Conservation (phyloP, 1,284 basidiomycete species). For the Sporisorium reilianum region DNA sequence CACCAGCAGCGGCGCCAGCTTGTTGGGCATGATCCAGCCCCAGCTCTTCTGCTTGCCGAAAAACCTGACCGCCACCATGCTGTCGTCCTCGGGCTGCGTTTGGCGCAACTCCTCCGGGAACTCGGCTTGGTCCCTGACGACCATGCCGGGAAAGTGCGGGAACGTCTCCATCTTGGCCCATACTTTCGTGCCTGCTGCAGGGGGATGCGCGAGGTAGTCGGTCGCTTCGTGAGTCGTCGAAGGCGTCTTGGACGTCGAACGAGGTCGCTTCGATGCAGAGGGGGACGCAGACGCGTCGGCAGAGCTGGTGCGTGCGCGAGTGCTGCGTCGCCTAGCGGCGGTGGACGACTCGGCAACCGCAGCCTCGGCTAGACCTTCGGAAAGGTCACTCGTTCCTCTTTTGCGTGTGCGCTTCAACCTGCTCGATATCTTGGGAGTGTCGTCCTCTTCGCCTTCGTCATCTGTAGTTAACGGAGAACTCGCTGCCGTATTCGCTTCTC, state of each 20-base stretch:
- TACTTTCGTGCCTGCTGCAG: slow-evolving; percentile 30
- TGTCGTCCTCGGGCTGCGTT: background rate
- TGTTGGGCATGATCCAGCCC: slow-evolving; percentile 21
- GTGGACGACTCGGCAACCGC: background rate
- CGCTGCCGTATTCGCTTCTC: slow-evolving; percentile 10
- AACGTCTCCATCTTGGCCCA: slow-evolving; percentile 47
- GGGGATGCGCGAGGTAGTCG: background rate
- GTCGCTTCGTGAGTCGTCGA: background rate
- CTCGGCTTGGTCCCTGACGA: slow-evolving; percentile 12
- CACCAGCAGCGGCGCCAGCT: slow-evolving; percentile 11
- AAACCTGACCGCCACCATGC: slow-evolving; percentile 26
- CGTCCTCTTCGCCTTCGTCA: slow-evolving; percentile 24
- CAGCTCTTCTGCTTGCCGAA: slow-evolving; percentile 28
- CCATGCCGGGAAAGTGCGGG: slow-evolving; percentile 32
- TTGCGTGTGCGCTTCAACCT: slow-evolving; percentile 16
- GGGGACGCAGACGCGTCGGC: slow-evolving; percentile 17
- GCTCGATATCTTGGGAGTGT: background rate
- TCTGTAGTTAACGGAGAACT: slow-evolving; percentile 48
- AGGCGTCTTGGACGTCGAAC: background rate
- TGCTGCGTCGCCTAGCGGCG: slow-evolving; percentile 23
- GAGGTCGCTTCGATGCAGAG: slow-evolving; percentile 10
- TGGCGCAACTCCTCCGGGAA: slow-evolving; percentile 7
- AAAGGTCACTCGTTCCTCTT: slow-evolving; percentile 13
- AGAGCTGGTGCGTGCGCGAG: slow-evolving; percentile 13
- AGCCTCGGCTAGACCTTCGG: slow-evolving; percentile 1